Base-by-base conservation (phyloP, 306 rosid genomes). In the Vigna radiata region DNA sequence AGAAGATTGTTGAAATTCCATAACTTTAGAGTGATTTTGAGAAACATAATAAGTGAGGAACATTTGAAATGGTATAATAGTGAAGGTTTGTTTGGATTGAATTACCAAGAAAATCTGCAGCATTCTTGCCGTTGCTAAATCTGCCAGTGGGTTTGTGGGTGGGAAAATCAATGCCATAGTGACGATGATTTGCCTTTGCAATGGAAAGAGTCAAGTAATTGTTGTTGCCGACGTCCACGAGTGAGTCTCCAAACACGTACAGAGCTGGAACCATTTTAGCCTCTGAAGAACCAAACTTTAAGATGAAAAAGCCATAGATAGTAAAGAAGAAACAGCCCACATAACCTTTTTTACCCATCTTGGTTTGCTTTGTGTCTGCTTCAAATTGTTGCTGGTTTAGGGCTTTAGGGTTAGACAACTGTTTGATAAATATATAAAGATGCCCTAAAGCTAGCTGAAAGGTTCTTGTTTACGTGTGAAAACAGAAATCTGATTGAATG, bases 141-240 rank as follows among this genome's bases (percentile, higher is more conserved):
- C 97, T 87, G 0, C 97, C 98, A 8, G 90, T 90, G 15, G 94
- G 85, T 53, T 46, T 84, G 7, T 69, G 85, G 72, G 79, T 70
- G 2, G 97, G 90, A 61, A 89, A 94, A 73, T 94, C 96, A 16
- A 91, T 4, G 7, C 98, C 96, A 13, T 90, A 85, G 76, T 85
- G 89, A 49, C 83, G 91, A 21, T 87, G 88, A 69, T 94, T 85
- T 33, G 97, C 98, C 82, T 87, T 87, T 53, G 69, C 84, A 11
- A 87, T 61, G 19, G 96, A 90, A 53, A 88, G 68, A 31, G 53
- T 33, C 7, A 93, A 79, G 85, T 83, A 72, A 68, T 93, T 87
- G 79, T 93, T 93, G 90, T 93, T 93, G 6, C 97, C 97, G 18
- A 93, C 97, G 36, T 93, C 97, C 2, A 82, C 83, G 8, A 93